Percentiles rank a stretch among this genome's conserved stretches.
Conservation (phyloP, 2,329 filamentous ascomycete genomes). For the Claviceps spartinae region DNA sequence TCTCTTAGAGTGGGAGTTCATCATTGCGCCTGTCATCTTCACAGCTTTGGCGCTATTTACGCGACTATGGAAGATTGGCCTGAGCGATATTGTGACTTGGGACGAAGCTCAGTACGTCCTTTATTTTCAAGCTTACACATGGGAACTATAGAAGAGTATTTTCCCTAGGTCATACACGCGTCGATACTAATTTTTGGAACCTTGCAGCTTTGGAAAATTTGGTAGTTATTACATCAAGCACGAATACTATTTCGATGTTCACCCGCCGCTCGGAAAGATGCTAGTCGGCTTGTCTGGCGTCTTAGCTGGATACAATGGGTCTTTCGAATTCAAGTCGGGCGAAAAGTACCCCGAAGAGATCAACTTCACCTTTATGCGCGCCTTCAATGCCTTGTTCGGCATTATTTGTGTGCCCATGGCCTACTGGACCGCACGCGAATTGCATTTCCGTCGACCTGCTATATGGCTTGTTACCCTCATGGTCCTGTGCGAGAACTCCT, state of each 20-base stretch:
- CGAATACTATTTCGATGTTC: conserved; percentile 91
- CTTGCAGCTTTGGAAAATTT: conserved; percentile 76
- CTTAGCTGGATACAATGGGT: conserved; percentile 94
- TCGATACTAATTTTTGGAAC: conserved; percentile 11
- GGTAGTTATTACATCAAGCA: conserved; percentile 98
- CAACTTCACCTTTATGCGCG: conserved; percentile 96
- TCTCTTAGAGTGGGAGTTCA: conserved; percentile 49
- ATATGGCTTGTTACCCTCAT: conserved; percentile 94
- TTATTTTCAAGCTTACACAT: neutral
- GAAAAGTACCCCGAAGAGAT: conserved; percentile 88
- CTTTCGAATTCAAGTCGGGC: conserved; percentile 98
- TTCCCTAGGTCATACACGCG: neutral
- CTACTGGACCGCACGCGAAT: conserved; percentile 85
- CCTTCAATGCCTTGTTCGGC: conserved; percentile 93
- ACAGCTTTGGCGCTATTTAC: conserved; percentile 51
- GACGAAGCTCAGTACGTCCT: conserved; percentile 49
- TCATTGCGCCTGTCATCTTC: conserved; percentile 49
- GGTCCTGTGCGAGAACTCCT: conserved; percentile 98
- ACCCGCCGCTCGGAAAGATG: conserved; percentile 96
- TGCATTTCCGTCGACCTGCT: conserved; percentile 72
- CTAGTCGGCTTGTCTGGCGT: conserved; percentile 93
- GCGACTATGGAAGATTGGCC: conserved; percentile 54
- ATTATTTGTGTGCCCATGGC: conserved; percentile 85
- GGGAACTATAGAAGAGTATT: neutral
- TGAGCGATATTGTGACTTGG: conserved; percentile 54